These are phyloP conservation scores for Populus euphratica DNA, from an alignment of 345 rosid genomes.

Conservation along the genomic window DNA sequence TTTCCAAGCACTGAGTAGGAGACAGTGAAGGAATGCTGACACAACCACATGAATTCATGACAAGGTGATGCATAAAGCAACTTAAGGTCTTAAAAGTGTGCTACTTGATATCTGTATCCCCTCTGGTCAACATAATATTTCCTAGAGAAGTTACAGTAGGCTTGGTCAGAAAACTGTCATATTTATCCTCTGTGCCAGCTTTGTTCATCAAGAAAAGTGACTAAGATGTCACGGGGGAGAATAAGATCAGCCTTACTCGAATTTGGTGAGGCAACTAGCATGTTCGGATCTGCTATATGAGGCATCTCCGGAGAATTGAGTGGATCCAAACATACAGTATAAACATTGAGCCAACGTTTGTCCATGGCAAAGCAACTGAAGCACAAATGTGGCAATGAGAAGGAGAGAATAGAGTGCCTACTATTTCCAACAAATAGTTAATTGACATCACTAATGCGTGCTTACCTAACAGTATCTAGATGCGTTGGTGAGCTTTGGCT, in stretches of 20 bases:
- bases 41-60: background rate
- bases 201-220: background rate
- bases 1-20: background rate
- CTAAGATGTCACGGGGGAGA: background rate
- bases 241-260: constrained; percentile 29
- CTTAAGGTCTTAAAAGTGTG: background rate
- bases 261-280: constrained; percentile 24
- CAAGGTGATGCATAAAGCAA: background rate
- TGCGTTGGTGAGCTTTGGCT: constrained; percentile 31
- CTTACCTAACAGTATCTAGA: constrained; percentile 35
- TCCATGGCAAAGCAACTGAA: constrained; percentile 39
- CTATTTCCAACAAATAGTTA: background rate
- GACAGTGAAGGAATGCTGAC: background rate
- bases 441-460: background rate
- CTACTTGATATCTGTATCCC: background rate
- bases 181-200: constrained; percentile 1
- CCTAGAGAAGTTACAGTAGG: background rate
- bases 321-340: constrained; percentile 62
- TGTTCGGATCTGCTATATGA: constrained; percentile 17
- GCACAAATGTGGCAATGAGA: constrained; percentile 16
- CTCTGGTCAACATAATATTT: background rate
- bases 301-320: constrained; percentile 52
- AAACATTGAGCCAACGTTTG: constrained; percentile 60
- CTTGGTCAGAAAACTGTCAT: background rate
- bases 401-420: constrained; percentile 10